Evolutionary conservation across 2,329 filamentous ascomycete genomes (phyloP), one percentile per base, ranked within the genome.

Genomic region (Pyrenophora tritici-repentis): DNA sequence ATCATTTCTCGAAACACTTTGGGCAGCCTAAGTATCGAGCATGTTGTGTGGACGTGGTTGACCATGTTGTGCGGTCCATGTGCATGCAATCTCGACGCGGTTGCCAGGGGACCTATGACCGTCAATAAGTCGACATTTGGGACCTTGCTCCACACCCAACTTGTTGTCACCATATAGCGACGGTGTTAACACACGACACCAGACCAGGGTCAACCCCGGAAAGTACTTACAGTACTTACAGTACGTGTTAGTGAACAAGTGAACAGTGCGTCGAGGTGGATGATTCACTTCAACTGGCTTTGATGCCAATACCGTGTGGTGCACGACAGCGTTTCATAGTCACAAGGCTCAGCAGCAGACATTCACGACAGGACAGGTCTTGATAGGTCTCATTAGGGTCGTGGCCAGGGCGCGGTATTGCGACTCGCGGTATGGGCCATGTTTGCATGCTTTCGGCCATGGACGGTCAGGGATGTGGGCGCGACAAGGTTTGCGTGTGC

Each of bases 401-500:
- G 20, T 38, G 36, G 12, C 8, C 24, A 7, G 24, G 8, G 8
- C 37, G 18, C 17, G 26, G 35, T 3, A n/a, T 5, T 13, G 44
- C 50, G 52, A 58, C 55, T 55, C 55, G 48, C 32, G 44, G 26
- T 14, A 24, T 24, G 38, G 38, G 20, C 40, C 46, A 40, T 49
- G 16, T 32, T 38, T 34, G 42, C 24, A 14, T 40, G 33, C 10
- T 22, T 41, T n/a, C 35, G 47, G 36, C 42, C 34, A 36, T 40
- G 14, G 41, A 38, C 31, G 36, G 43, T 22, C 48, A 52, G 54
- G 54, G 47, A 34, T 54, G 39, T 18, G 10, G 26, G 26, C 43
- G 29, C 35, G 42, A 45, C 53, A 50, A 50, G 41, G 53, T 50
- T 53, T 54, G 50, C 26, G 44, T 39, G 34, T 36, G 18, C 46